A percentile compares a stretch with the other conserved stretches of the same genome.
Evolutionary conservation across 2,329 filamentous ascomycete genomes (phyloP).

Genomic region (Penicillium fuscoglaucum): DNA sequence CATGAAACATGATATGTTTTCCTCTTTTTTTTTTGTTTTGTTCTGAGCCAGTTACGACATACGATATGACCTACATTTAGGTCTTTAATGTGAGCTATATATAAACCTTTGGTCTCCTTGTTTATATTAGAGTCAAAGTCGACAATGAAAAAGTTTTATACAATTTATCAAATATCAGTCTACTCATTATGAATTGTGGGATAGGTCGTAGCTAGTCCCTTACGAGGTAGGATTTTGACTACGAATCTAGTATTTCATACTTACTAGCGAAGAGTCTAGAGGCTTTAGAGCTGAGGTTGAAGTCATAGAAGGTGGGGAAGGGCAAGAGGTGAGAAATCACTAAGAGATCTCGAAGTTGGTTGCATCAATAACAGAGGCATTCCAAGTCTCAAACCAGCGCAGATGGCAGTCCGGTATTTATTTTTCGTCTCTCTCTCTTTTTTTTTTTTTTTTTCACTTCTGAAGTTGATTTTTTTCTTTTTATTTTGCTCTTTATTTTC

Average conservation of each 20-base stretch:
- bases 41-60: background rate
- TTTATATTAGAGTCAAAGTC: background rate
- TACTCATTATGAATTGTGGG: too few species aligned
- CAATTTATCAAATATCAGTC: background rate
- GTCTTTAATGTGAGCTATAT: background rate
- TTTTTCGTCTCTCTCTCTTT: background rate
- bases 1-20: conserved; percentile 2
- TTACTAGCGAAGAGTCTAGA: too few species aligned
- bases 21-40: background rate
- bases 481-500: background rate
- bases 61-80: background rate
- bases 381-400: too few species aligned
- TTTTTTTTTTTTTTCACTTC: background rate
- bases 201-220: too few species aligned
- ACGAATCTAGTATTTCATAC: too few species aligned
- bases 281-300: too few species aligned
- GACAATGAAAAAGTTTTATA: background rate
- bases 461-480: background rate
- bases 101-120: background rate
- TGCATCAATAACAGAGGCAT: too few species aligned
- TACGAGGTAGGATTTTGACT: too few species aligned
- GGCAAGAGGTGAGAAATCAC: too few species aligned
- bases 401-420: background rate
- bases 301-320: too few species aligned
- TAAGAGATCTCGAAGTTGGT: too few species aligned